Conservation (phyloP, 1,139 yeast genomes). For the Spathaspora sp. region DNA sequence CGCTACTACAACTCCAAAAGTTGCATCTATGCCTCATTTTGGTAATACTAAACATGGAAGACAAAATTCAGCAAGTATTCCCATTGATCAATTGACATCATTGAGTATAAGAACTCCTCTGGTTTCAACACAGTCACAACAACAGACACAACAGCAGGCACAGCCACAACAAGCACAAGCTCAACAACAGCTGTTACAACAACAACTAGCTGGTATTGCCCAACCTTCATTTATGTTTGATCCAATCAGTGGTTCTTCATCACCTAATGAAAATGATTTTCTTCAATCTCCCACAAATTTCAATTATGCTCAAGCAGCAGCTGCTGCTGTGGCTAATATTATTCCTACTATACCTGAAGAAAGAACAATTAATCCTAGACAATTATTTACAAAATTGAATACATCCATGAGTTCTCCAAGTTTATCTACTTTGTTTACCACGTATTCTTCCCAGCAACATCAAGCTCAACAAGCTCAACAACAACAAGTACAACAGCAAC, state of each 20-base stretch:
- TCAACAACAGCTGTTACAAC: constrained; percentile 5
- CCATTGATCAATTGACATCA: constrained; percentile 33
- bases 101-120: constrained; percentile 21
- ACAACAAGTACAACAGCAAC: constrained; percentile 12
- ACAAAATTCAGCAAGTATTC: constrained; percentile 16
- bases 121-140: constrained; percentile 1
- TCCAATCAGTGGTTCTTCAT: neutral
- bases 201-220: constrained; percentile 7
- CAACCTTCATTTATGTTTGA: constrained; percentile 1
- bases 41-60: constrained; percentile 10
- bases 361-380: constrained; percentile 36
- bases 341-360: constrained; percentile 13
- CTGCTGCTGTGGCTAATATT: constrained; percentile 9
- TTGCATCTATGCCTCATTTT: constrained; percentile 8
- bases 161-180: constrained; percentile 4
- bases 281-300: constrained; percentile 6
- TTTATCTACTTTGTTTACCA: constrained; percentile 13
- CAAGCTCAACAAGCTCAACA: constrained; percentile 17
- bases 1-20: constrained; percentile 11
- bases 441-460: constrained; percentile 11
- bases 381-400: constrained; percentile 21
- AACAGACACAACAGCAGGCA: no score
- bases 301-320: constrained; percentile 10
- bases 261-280: neutral
- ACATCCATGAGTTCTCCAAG: constrained; percentile 17